Evolutionary conservation across 2,329 filamentous ascomycete genomes (phyloP).

Genomic region (Hirsutella rhossiliensis): DNA sequence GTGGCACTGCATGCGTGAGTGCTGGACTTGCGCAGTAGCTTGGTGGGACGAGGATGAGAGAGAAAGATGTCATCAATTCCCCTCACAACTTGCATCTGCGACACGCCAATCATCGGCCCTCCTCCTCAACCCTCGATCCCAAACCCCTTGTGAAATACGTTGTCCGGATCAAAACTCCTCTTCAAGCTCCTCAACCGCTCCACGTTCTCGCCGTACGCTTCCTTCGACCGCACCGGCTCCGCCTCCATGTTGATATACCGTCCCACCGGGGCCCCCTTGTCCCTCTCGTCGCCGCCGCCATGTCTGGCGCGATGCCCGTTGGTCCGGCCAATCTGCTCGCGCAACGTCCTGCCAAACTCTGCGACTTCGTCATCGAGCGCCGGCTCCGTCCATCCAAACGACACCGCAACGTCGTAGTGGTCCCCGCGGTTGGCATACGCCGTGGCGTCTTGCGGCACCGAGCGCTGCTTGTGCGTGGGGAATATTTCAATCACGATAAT

Average conservation of each 20-base stretch:
- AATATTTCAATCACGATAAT: slow-evolving; percentile 23
- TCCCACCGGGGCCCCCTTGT: not conserved
- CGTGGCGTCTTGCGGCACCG: slow-evolving; percentile 22
- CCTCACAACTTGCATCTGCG: no score
- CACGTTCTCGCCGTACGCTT: slow-evolving; percentile 28
- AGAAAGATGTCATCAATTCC: no score
- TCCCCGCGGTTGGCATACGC: slow-evolving; percentile 32
- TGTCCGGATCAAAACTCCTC: slow-evolving; percentile 18
- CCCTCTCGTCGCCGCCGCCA: not conserved
- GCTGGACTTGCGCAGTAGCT: not conserved
- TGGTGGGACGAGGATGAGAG: not conserved
- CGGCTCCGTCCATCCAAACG: slow-evolving; percentile 26
- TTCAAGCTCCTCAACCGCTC: slow-evolving; percentile 18
- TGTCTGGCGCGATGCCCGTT: no score
- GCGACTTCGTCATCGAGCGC: slow-evolving; percentile 23
- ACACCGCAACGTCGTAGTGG: slow-evolving; percentile 29
- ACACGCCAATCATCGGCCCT: not conserved
- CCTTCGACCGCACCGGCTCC: not conserved
- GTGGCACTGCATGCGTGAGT: slow-evolving; percentile 8
- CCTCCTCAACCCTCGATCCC: slow-evolving; percentile 1
- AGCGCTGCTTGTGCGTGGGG: slow-evolving; percentile 17
- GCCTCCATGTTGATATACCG: not conserved
- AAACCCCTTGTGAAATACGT: slow-evolving; percentile 20
- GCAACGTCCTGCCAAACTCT: slow-evolving; percentile 23
- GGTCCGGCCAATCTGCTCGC: slow-evolving; percentile 12